Evolutionary conservation across 441 rosid genomes (phyloP).

Genomic region (Theobroma grandiflorum): DNA sequence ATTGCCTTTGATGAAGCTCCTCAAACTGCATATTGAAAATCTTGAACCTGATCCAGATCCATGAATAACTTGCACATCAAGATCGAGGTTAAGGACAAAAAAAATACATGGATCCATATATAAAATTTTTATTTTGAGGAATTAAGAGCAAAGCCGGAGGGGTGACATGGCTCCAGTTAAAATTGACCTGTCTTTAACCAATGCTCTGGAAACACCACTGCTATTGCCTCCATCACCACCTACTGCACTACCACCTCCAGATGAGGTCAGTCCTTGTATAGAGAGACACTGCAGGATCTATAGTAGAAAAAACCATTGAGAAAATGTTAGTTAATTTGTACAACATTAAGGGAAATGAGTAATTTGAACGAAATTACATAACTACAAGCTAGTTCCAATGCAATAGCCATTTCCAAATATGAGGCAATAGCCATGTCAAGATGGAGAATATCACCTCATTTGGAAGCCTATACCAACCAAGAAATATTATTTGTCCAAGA

Average conservation of each 20-base stretch:
- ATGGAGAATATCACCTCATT: neutral
- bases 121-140: neutral
- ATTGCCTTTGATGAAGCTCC: constrained; percentile 97
- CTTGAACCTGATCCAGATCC: constrained; percentile 78
- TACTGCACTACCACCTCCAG: constrained; percentile 82
- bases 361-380: neutral
- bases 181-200: constrained; percentile 83
- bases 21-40: constrained; percentile 89
- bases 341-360: neutral
- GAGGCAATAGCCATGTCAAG: neutral
- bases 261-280: constrained; percentile 88
- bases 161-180: neutral
- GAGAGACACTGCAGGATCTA: constrained; percentile 87
- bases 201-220: constrained; percentile 90
- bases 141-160: constrained; percentile 3
- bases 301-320: constrained; percentile 25
- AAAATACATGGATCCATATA: constrained; percentile 15
- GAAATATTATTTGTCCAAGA: neutral
- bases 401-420: neutral
- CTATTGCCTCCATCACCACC: constrained; percentile 84
- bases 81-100: constrained; percentile 4
- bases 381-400: neutral
- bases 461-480: neutral
- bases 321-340: constrained; percentile 5
- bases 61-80: constrained; percentile 25